Percentiles rank a stretch among this genome's conserved stretches.
These are phyloP conservation scores for Pinus taeda DNA, from an alignment of 75 land plant species.

Conservation along the genomic window DNA sequence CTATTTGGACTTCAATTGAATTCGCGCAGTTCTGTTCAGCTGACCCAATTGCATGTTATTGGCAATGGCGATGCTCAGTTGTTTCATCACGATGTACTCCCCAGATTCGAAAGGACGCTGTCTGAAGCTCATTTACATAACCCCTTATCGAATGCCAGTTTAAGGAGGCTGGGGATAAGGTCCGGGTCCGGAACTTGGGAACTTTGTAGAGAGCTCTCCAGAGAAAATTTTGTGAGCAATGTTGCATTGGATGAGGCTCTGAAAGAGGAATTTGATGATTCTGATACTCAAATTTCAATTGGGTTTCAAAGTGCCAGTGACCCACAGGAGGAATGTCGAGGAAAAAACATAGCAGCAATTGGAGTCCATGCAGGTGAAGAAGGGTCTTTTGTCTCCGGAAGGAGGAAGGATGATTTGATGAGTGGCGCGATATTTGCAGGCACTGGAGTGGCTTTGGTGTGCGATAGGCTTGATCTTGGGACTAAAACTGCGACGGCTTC, in stretches of 20 bases:
- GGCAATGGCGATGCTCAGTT: too few relatives aligned
- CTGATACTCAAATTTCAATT: slow-evolving; percentile 4
- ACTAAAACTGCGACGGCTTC: not conserved
- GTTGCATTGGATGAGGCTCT: not conserved
- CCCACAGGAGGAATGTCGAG: not conserved
- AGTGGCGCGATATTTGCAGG: not conserved
- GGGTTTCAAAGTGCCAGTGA: not conserved
- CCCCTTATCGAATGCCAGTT: not conserved
- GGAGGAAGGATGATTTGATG: too few relatives aligned
- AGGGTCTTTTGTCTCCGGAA: not conserved
- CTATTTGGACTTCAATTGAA: too few relatives aligned
- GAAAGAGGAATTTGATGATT: not conserved
- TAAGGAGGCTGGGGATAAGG: not conserved
- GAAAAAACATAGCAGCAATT: not conserved
- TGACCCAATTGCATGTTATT: too few relatives aligned
- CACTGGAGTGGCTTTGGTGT: not conserved
- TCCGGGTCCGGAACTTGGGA: not conserved
- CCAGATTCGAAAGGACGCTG: not conserved
- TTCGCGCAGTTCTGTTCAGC: too few relatives aligned
- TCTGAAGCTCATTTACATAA: slow-evolving; percentile 17
- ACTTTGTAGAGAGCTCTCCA: not conserved
- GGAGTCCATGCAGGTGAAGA: not conserved
- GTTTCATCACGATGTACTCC: too few relatives aligned
- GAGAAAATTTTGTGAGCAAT: not conserved
- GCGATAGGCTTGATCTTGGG: not conserved